Evolutionary conservation across 345 rosid genomes (phyloP).

Genomic region (Stellera chamaejasme): DNA sequence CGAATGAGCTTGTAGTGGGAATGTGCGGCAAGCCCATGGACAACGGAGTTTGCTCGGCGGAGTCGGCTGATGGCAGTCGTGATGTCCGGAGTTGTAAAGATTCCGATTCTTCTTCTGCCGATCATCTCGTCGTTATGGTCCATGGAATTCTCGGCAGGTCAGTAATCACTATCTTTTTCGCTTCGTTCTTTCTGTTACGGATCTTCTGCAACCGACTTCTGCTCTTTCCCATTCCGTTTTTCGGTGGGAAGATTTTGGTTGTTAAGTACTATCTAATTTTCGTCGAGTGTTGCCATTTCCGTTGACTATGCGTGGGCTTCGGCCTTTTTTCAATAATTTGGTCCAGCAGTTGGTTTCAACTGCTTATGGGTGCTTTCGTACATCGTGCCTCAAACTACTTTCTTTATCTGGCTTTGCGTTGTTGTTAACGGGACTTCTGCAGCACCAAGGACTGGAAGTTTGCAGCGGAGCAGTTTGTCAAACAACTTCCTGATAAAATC

Average conservation of each 20-base stretch:
- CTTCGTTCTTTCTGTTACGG: background rate
- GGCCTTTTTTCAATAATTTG: too few relatives aligned
- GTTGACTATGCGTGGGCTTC: too few relatives aligned
- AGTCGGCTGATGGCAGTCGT: slow-evolving; percentile 49
- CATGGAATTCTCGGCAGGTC: slow-evolving; percentile 91
- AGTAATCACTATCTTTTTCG: background rate
- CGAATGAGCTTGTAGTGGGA: too few relatives aligned
- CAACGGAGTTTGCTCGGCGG: slow-evolving; percentile 54
- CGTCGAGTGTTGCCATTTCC: too few relatives aligned
- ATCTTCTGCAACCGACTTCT: too few relatives aligned
- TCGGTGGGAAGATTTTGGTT: background rate
- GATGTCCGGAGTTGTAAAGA: slow-evolving; percentile 58
- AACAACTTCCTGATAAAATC: slow-evolving; percentile 62
- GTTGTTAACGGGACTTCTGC: slow-evolving; percentile 14
- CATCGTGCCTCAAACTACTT: background rate
- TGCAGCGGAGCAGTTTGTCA: slow-evolving; percentile 84
- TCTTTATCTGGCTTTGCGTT: background rate
- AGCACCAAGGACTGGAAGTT: slow-evolving; percentile 92
- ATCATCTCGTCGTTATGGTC: slow-evolving; percentile 89
- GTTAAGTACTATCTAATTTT: too few relatives aligned
- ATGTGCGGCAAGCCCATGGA: slow-evolving; percentile 2
- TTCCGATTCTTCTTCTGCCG: slow-evolving; percentile 54
- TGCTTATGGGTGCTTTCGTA: too few relatives aligned
- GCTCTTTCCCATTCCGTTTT: background rate
- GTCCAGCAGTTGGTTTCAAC: background rate